Evolutionary conservation across 2,329 filamentous ascomycete genomes (phyloP), one percentile per base, ranked within the genome.

Genomic region (Diaporthe ampelina): DNA sequence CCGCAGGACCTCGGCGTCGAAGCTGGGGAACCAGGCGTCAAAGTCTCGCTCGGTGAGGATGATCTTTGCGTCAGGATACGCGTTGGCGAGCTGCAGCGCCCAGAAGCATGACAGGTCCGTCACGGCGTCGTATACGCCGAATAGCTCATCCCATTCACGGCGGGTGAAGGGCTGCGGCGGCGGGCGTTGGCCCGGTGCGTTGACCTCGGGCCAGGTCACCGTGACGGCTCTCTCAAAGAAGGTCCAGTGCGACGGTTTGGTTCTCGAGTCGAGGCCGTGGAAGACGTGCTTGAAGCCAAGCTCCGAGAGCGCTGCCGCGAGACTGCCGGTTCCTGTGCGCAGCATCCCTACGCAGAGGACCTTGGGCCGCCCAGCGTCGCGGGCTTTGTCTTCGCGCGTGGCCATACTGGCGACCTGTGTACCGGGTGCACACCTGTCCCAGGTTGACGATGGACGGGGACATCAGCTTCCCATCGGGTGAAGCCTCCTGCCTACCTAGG

Each of bases 1-100:
- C 40, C 17, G 24, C 82, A 85, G 17, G 19, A 77, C 72, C 52
- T 40, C 59, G 32, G 56, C 76, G 40, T 56, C 35, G 70, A 74
- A 75, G 61, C 69, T 74, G n/a, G 61, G 67, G 43, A 71, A 69
- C 77, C 77, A 78, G 19, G 54, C 58, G 10, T 76, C 77, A 45
- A 75, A 76, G n/a, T 75, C 76, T 5, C 77, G 74, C 63, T 78
- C 65, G 21, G 77, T 74, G 21, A 78, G 37, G 29, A 78, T 68
- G 26, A 78, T 70, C 68, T 74, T 75, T 8, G 76, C 77, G 32
- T 76, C 75, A 4, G 75, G 77, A 50, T 78, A 78, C 0, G 75
- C 75, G 13, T 68, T 29, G 35, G 76, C 68, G 48, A 78, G 69
- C 43, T 74, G 52, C 26, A 70, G 43, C 45, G 71, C 73, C 37